Percentiles rank a stretch among this genome's conserved stretches.
phyloP scores from a whole-genome alignment of 495 filamentous ascomycete species.

The Hamigera avellanea region DNA sequence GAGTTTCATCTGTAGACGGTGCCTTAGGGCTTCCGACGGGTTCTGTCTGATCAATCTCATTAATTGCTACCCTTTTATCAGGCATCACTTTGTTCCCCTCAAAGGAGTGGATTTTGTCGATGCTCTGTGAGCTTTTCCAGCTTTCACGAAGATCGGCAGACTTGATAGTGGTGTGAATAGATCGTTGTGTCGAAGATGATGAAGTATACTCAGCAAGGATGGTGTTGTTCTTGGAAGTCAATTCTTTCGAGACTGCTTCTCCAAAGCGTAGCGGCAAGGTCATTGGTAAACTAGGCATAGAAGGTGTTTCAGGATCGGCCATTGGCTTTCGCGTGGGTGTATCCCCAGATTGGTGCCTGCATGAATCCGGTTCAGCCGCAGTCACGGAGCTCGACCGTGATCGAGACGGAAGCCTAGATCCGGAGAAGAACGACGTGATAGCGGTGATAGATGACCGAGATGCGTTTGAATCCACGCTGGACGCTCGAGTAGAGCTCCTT shows the following conservation, averaged over 20 bases:
- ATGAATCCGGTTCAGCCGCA: slow-evolving; percentile 7
- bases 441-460: slow-evolving; percentile 14
- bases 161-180: slow-evolving; percentile 8
- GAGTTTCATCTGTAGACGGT: not conserved
- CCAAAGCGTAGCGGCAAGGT: slow-evolving; percentile 23
- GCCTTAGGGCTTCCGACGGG: no score
- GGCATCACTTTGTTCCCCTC: no score
- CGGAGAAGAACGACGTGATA: slow-evolving; percentile 22
- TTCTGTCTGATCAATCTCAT: no score
- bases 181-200: slow-evolving; percentile 2
- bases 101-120: slow-evolving; percentile 5
- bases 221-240: slow-evolving; percentile 14
- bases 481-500: slow-evolving; percentile 19
- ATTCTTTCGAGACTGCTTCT: slow-evolving; percentile 21
- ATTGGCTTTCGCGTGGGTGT: not conserved
- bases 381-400: slow-evolving; percentile 19
- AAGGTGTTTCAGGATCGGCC: slow-evolving; percentile 8
- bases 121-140: slow-evolving; percentile 16
- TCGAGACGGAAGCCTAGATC: slow-evolving; percentile 20
- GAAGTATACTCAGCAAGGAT: slow-evolving; percentile 10
- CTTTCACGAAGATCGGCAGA: slow-evolving; percentile 16
- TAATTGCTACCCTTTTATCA: no score
- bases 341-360: slow-evolving; percentile 2
- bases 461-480: slow-evolving; percentile 20
- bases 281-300: slow-evolving; percentile 13